phyloP scores from a whole-genome alignment of 2,329 filamentous ascomycete species.

The Colletotrichum higginsianum region DNA sequence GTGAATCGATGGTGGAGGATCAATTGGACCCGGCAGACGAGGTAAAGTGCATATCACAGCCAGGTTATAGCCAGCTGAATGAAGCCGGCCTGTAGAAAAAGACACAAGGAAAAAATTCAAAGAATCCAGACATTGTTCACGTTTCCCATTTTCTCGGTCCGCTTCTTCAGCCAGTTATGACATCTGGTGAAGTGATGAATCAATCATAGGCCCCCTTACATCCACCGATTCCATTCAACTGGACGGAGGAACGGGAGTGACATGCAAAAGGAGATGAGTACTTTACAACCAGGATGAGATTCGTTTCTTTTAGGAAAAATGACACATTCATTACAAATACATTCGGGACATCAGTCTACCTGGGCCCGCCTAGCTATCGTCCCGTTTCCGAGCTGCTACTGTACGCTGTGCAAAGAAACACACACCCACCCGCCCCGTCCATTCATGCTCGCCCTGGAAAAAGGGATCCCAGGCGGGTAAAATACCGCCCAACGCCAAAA shows the following conservation, averaged over 20 bases:
- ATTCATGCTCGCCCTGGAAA: neutral
- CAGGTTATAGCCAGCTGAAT: constrained; percentile 25
- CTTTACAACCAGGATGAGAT: neutral
- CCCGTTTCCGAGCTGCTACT: neutral
- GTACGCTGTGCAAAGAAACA: constrained; percentile 12
- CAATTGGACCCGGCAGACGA: neutral
- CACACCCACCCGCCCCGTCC: neutral
- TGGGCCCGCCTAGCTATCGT: neutral
- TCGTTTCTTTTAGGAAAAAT: neutral
- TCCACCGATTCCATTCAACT: neutral
- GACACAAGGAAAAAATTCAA: neutral
- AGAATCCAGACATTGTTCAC: neutral
- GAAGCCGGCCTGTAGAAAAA: constrained; percentile 11
- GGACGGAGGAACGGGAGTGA: neutral
- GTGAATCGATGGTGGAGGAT: constrained; percentile 24
- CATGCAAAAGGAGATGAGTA: neutral
- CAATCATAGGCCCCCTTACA: too few species aligned
- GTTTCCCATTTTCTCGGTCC: neutral
- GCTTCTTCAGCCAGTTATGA: neutral
- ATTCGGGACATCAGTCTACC: neutral
- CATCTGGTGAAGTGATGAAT: neutral
- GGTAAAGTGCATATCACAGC: neutral
- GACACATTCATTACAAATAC: constrained; percentile 7
- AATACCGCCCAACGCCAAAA: constrained; percentile 5
- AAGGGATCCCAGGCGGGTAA: neutral